These are phyloP conservation scores for Fusarium concolor DNA, from an alignment of 2,329 filamentous ascomycete species.

Conservation along the genomic window DNA sequence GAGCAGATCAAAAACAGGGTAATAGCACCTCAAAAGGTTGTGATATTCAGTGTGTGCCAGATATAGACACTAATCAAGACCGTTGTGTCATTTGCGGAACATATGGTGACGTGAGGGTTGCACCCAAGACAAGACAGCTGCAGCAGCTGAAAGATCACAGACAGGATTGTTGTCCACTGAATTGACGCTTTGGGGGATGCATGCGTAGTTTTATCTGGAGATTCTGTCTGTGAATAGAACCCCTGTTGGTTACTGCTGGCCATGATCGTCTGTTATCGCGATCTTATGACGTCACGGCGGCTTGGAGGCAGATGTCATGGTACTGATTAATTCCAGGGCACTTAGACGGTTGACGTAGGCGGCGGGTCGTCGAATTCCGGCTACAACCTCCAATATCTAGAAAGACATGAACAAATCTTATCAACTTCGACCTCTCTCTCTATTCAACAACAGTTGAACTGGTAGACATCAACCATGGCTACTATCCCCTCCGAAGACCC, in stretches of 20 bases:
- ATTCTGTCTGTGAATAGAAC: neutral
- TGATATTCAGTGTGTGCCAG: neutral
- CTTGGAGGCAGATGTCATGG: constrained; percentile 17
- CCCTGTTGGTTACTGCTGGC: constrained; percentile 5
- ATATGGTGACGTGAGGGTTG: constrained; percentile 24
- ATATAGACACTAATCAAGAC: neutral
- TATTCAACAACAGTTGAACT: neutral
- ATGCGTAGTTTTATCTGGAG: neutral
- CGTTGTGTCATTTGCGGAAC: constrained; percentile 24
- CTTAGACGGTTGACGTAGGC: constrained; percentile 42
- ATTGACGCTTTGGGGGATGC: neutral
- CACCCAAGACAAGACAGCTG: neutral
- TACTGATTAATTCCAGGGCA: constrained; percentile 11
- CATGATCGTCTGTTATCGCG: constrained; percentile 13
- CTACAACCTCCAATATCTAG: neutral
- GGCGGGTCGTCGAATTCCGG: constrained; percentile 36
- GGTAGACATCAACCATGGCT: constrained; percentile 19
- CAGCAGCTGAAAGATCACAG: neutral
- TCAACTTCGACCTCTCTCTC: neutral
- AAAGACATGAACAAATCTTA: no score
- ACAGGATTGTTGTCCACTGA: neutral
- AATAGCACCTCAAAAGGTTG: neutral
- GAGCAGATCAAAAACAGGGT: constrained; percentile 15
- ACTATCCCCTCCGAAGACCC: constrained; percentile 11
- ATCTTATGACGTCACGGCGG: constrained; percentile 29